phyloP scores from a whole-genome alignment of 495 filamentous ascomycete species.

The Aspergillus nidulans region DNA sequence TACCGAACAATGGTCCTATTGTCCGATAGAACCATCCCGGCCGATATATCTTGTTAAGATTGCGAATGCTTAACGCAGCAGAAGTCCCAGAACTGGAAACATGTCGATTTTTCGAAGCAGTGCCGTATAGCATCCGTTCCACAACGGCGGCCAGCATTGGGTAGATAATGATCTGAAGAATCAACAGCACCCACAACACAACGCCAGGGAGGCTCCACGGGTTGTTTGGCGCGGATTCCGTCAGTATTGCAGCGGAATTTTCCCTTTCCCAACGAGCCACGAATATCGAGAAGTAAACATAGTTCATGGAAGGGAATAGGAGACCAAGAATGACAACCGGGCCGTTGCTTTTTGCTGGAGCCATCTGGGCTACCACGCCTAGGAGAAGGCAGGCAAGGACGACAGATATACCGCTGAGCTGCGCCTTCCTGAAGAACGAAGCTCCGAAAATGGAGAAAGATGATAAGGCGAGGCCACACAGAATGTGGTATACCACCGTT shows the following conservation, averaged over 20 bases:
- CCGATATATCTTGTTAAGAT: conserved; percentile 69
- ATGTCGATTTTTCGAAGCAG: conserved; percentile 56
- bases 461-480: conserved; percentile 59
- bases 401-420: conserved; percentile 68
- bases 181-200: conserved; percentile 62
- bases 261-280: conserved; percentile 65
- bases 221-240: conserved; percentile 52
- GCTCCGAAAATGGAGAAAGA: conserved; percentile 68
- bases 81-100: conserved; percentile 35
- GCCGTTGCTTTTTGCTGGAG: conserved; percentile 49
- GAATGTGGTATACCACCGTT: conserved; percentile 58
- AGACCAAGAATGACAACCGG: conserved; percentile 60
- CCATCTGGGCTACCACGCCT: conserved; percentile 64
- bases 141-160: conserved; percentile 65
- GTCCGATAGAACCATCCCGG: conserved; percentile 57
- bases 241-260: conserved; percentile 49
- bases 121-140: conserved; percentile 72
- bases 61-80: conserved; percentile 56
- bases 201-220: conserved; percentile 61
- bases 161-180: conserved; percentile 70
- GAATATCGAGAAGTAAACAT: conserved; percentile 64
- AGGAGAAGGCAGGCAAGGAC: conserved; percentile 62
- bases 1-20: conserved; percentile 44
- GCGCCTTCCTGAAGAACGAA: conserved; percentile 71
- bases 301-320: conserved; percentile 74